Evolutionary conservation across 352 stramenopile genomes (phyloP), one percentile per base, ranked within the genome.

Genomic region (Phytopythium mirpurense): DNA sequence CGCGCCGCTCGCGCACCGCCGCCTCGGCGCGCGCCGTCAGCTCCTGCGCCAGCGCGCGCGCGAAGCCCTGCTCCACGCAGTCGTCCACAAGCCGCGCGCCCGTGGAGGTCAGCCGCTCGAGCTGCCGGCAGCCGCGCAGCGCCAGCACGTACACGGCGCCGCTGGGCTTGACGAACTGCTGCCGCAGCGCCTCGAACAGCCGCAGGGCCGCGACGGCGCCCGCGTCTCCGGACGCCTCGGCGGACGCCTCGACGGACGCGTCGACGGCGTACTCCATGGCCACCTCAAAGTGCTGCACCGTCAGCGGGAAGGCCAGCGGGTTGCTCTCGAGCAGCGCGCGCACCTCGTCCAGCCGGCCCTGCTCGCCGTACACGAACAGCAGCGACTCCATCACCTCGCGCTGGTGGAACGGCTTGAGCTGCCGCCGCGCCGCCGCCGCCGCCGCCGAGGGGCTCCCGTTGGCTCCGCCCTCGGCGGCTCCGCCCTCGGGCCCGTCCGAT

Each of bases 141-240:
- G 79, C 83, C n/a, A 85, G 45, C 54, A 83, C 54, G 59, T 92
- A 93, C 23, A 86, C 72, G 51, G 78, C 65, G 24, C 81, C 83
- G 38, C 83, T 90, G 10, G 83, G 83, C 21, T 85, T 80, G 52
- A 93, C 67, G 53, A 90, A 90, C 27, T 85, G 71, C 31, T 78
- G 76, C 24, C 79, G 78, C 34, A 93, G 67, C 49, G 71, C 59
- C 63, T 92, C 78, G 36, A 92, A 93, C 46, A 93, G 59, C 59
- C 81, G 76, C 49, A 93, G 62, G 45, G 68, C 78, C 35, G 78
- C 54, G 16, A 74, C 60, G 8, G 78, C 61, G 9, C 73, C 78
- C 23, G 61, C 63, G 23, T 64, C 24, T 9, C 55, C 52, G n/a
- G n/a, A n/a, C 7, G 60, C 65, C 36, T 68, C 52, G 4, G 67